A percentile compares a stretch with the other conserved stretches of the same genome.
Conservation (phyloP, 2,329 filamentous ascomycete species). For the Knufia petricola region DNA sequence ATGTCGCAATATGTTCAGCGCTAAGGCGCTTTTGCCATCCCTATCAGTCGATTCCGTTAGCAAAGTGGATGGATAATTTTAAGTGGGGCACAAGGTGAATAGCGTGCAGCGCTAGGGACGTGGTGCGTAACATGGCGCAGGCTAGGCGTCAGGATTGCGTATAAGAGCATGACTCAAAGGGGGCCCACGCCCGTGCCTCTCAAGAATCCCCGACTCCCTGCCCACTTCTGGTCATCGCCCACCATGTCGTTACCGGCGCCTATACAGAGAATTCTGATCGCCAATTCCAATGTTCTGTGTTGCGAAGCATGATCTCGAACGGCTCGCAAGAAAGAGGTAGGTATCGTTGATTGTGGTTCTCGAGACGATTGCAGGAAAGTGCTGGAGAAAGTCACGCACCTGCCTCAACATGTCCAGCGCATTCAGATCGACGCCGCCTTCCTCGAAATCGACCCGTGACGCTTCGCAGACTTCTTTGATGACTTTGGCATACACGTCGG, state of each 20-base stretch:
- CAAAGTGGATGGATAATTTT: neutral
- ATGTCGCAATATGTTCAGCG: conserved; percentile 70
- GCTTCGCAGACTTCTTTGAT: conserved; percentile 86
- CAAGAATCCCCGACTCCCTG: conserved; percentile 21
- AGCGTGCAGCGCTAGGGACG: neutral
- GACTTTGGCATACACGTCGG: conserved; percentile 78
- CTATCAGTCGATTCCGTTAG: conserved; percentile 37
- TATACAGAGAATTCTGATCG: too few relatives aligned
- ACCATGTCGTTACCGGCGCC: conserved; percentile 9
- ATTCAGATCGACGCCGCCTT: conserved; percentile 80
- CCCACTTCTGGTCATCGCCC: conserved; percentile 6
- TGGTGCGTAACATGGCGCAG: conserved; percentile 7
- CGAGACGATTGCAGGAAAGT: neutral
- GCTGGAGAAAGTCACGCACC: conserved; percentile 48
- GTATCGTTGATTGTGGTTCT: neutral
- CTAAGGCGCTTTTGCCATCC: conserved; percentile 92
- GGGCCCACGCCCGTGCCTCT: conserved; percentile 13
- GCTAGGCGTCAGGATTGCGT: conserved; percentile 19
- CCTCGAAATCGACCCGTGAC: conserved; percentile 91
- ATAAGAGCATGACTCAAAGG: conserved; percentile 24
- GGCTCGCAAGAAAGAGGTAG: neutral
- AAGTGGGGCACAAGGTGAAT: conserved; percentile 1
- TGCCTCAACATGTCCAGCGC: conserved; percentile 78
- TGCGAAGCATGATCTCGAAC: too few relatives aligned
- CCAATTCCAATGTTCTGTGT: too few relatives aligned